Conservation (phyloP, 164 flowering plant genomes). For the Vitis cinerea region DNA sequence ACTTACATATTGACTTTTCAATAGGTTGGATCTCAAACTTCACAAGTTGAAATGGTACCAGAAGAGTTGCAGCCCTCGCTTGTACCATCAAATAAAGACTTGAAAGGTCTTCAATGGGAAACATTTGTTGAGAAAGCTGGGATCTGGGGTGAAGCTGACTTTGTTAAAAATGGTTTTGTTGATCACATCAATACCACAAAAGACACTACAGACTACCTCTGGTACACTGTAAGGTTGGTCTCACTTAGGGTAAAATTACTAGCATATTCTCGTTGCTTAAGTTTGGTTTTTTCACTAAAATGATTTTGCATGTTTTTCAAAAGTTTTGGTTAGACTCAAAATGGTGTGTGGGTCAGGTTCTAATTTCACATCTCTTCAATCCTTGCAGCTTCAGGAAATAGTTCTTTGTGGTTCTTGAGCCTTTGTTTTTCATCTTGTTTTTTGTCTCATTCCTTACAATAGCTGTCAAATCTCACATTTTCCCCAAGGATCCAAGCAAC, state of each 20-base stretch:
- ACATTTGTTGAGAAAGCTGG: constrained; percentile 77
- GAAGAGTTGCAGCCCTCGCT: constrained; percentile 47
- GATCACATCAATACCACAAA: constrained; percentile 94
- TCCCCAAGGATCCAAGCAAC: too few relatives aligned
- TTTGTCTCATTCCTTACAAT: too few relatives aligned
- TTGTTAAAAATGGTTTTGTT: constrained; percentile 61
- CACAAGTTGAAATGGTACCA: constrained; percentile 74
- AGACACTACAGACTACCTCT: constrained; percentile 92
- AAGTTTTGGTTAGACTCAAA: background rate
- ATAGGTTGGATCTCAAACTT: constrained; percentile 75
- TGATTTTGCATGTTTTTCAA: background rate
- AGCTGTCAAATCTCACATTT: too few relatives aligned
- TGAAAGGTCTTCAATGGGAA: constrained; percentile 62
- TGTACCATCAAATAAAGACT: constrained; percentile 27
- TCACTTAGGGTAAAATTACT: background rate
- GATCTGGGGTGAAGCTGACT: constrained; percentile 78
- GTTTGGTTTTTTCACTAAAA: background rate
- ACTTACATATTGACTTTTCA: constrained; percentile 6
- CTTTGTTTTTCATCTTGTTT: too few relatives aligned
- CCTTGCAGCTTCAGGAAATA: too few relatives aligned
- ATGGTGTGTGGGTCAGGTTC: too few relatives aligned
- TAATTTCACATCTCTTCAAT: too few relatives aligned
- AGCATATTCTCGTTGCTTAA: background rate
- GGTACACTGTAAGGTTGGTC: constrained; percentile 91
- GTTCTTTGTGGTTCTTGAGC: too few relatives aligned